These are phyloP conservation scores for Metarhizium guizhouense DNA, from an alignment of 2,329 filamentous ascomycete species.

Conservation along the genomic window DNA sequence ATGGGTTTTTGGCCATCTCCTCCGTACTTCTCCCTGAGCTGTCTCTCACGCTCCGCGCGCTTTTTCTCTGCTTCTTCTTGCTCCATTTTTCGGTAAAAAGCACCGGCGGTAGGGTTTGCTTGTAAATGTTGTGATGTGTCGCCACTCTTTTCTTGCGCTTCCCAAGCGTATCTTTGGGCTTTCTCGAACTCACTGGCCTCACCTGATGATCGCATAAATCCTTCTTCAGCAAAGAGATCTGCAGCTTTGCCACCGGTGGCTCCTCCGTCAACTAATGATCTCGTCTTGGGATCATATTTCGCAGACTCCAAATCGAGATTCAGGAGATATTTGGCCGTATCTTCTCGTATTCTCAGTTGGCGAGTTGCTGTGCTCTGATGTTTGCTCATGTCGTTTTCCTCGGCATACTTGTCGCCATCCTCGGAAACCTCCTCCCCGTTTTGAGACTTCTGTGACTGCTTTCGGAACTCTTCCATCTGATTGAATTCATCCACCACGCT, in stretches of 20 bases:
- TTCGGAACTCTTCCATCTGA: constrained; percentile 68
- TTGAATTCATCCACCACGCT: constrained; percentile 85
- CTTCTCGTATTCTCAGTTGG: constrained; percentile 85
- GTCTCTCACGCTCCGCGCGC: constrained; percentile 57
- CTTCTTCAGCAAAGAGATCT: constrained; percentile 81
- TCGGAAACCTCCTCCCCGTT: constrained; percentile 40
- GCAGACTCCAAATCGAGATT: constrained; percentile 95
- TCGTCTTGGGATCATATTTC: constrained; percentile 94
- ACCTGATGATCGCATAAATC: constrained; percentile 79
- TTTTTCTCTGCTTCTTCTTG: constrained; percentile 62
- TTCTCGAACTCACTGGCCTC: constrained; percentile 89
- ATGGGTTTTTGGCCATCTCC: constrained; percentile 47
- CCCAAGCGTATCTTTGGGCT: constrained; percentile 89
- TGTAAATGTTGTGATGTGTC: constrained; percentile 81
- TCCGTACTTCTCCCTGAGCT: constrained; percentile 76
- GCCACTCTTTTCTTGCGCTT: constrained; percentile 75
- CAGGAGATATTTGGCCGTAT: constrained; percentile 92
- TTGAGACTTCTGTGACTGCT: constrained; percentile 36
- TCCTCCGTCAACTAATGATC: constrained; percentile 79
- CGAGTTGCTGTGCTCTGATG: constrained; percentile 85
- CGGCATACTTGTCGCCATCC: constrained; percentile 71
- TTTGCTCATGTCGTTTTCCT: constrained; percentile 93
- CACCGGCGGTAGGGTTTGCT: constrained; percentile 91
- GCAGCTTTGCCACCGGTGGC: constrained; percentile 73
- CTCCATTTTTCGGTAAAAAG: constrained; percentile 74